Conservation (phyloP, 768 basidiomycete species). For the Boletellus emodensis region DNA sequence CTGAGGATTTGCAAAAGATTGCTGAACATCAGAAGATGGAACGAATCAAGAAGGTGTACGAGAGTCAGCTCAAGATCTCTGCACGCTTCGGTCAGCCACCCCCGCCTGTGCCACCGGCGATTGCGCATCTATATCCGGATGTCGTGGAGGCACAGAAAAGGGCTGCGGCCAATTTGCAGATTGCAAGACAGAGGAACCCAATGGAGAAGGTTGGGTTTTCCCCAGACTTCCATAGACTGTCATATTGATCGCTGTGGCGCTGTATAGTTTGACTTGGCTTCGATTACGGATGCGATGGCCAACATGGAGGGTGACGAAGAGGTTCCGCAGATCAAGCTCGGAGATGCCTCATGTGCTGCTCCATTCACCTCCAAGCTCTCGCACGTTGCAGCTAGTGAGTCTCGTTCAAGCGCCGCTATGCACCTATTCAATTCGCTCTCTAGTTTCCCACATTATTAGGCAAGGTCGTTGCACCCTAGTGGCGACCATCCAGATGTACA, state of each 20-base stretch:
- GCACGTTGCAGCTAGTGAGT: slow-evolving; percentile 94
- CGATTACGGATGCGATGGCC: slow-evolving; percentile 81
- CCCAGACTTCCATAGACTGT: not conserved
- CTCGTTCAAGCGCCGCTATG: too few species aligned
- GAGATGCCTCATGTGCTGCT: slow-evolving; percentile 98
- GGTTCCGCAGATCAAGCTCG: slow-evolving; percentile 96
- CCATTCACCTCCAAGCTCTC: slow-evolving; percentile 98
- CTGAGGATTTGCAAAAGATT: slow-evolving; percentile 89
- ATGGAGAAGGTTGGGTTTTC: slow-evolving; percentile 72
- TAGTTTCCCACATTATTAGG: slow-evolving; percentile 95
- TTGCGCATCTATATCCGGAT: slow-evolving; percentile 86
- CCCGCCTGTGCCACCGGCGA: slow-evolving; percentile 84
- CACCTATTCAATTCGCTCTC: not conserved
- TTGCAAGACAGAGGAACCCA: slow-evolving; percentile 76
- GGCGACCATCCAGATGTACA: slow-evolving; percentile 99
- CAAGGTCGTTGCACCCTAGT: slow-evolving; percentile 98
- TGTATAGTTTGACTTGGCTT: slow-evolving; percentile 65
- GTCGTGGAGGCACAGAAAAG: slow-evolving; percentile 86
- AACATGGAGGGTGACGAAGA: slow-evolving; percentile 95
- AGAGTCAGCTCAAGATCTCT: slow-evolving; percentile 89
- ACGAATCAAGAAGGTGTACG: slow-evolving; percentile 94
- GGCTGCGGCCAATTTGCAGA: slow-evolving; percentile 60
- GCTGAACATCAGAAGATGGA: slow-evolving; percentile 89
- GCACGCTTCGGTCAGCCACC: slow-evolving; percentile 89
- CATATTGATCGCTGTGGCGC: slow-evolving; percentile 14